Evolutionary conservation across 805 yeast genomes (phyloP).

Genomic region (Tetrapisispora iriomotensis): DNA sequence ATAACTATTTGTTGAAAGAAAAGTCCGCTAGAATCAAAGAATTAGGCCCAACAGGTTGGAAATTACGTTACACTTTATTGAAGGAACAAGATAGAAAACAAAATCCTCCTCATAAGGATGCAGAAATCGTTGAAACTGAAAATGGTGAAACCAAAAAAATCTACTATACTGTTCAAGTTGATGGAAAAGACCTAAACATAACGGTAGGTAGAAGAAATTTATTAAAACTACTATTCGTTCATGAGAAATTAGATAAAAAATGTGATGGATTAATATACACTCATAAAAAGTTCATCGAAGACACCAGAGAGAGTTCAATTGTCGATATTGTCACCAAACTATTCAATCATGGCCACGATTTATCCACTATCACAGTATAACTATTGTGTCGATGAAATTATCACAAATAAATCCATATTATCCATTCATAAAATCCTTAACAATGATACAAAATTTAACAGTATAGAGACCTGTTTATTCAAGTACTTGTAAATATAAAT

Average conservation of each 20-base stretch:
- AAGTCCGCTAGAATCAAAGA: constrained; percentile 86
- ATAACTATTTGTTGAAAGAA: constrained; percentile 76
- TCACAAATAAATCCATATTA: no score
- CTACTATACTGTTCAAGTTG: constrained; percentile 37
- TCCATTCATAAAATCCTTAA: no score
- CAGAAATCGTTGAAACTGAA: constrained; percentile 26
- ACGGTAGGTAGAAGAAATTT: constrained; percentile 58
- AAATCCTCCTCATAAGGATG: constrained; percentile 32
- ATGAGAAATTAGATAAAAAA: constrained; percentile 35
- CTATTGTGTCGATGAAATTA: no score
- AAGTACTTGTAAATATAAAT: no score
- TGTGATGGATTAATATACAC: constrained; percentile 37
- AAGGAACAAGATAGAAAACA: constrained; percentile 31
- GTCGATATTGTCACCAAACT: constrained; percentile 13
- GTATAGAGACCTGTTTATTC: no score
- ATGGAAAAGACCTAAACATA: constrained; percentile 39
- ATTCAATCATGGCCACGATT: constrained; percentile 27
- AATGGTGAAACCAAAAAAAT: constrained; percentile 33
- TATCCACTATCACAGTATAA: constrained; percentile 9
- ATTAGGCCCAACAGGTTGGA: constrained; percentile 89
- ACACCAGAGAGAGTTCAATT: constrained; percentile 21
- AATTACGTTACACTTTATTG: constrained; percentile 66
- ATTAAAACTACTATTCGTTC: constrained; percentile 43
- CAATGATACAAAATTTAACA: no score
- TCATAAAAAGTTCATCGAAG: constrained; percentile 43